phyloP scores from a whole-genome alignment of 257 asterid genomes.

The Solanum tarapatanum region DNA sequence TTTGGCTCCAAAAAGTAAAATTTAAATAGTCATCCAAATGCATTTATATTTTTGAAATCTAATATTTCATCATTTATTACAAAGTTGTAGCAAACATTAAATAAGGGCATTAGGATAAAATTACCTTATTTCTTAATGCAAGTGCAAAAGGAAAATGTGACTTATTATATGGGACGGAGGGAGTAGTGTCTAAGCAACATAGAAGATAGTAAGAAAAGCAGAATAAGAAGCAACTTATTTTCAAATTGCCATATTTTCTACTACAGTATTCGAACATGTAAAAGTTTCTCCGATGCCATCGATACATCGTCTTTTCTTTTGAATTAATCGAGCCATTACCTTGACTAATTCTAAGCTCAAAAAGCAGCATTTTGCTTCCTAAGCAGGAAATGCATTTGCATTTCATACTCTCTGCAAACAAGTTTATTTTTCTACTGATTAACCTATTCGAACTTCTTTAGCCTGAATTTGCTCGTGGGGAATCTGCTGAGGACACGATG shows the following conservation, averaged over 20 bases:
- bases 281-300: not conserved
- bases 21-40: no score
- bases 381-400: not conserved
- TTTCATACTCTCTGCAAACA: not conserved
- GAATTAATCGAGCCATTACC: not conserved
- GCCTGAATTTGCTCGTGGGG: constrained; percentile 30
- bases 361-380: not conserved
- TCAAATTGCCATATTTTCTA: not conserved
- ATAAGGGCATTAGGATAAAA: no score
- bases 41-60: no score
- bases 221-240: not conserved
- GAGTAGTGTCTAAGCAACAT: not conserved
- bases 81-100: no score
- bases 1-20: no score
- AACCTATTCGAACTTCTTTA: constrained; percentile 42
- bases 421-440: not conserved
- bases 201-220: not conserved
- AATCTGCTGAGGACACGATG: constrained; percentile 41
- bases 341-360: not conserved
- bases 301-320: not conserved
- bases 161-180: no score
- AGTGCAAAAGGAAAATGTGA: no score
- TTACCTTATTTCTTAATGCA: no score
- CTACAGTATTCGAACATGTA: not conserved
- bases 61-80: no score